Evolutionary conservation across 768 basidiomycete genomes (phyloP).

Genomic region (Tephrocybe sp.): DNA sequence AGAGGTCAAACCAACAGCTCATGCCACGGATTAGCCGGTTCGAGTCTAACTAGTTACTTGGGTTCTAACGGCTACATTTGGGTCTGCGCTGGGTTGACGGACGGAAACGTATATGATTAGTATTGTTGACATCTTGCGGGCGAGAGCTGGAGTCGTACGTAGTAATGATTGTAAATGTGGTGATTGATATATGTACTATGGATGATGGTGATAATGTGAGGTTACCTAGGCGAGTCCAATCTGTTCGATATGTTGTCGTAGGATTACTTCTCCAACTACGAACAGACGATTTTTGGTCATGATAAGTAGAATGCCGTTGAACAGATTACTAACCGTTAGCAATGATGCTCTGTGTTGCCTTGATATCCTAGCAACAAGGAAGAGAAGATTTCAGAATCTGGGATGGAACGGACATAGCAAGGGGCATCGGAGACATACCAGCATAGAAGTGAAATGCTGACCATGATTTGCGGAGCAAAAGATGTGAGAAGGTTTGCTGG

Average conservation of each 20-base stretch:
- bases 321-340: constrained; percentile 47
- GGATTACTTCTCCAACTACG: constrained; percentile 65
- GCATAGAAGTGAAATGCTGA: constrained; percentile 73
- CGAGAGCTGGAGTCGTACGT: background rate
- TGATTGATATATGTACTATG: constrained; percentile 1
- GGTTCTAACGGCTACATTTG: background rate
- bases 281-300: background rate
- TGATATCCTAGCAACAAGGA: constrained; percentile 52
- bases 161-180: background rate
- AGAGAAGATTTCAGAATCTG: background rate
- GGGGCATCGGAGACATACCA: constrained; percentile 35
- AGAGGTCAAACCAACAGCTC: constrained; percentile 34
- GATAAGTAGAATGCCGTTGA: background rate
- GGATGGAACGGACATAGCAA: background rate
- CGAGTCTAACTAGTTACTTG: constrained; percentile 17
- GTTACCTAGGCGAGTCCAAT: constrained; percentile 41
- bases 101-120: background rate
- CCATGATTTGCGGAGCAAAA: background rate
- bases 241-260: constrained; percentile 62
- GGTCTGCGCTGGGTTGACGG: background rate
- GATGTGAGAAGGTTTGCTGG: background rate
- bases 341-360: constrained; percentile 66
- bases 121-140: background rate
- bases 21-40: constrained; percentile 37
- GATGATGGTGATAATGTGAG: background rate